These are phyloP conservation scores for Mucor irregularis DNA, from an alignment of 371 early-diverging fungal species.

Conservation along the genomic window DNA sequence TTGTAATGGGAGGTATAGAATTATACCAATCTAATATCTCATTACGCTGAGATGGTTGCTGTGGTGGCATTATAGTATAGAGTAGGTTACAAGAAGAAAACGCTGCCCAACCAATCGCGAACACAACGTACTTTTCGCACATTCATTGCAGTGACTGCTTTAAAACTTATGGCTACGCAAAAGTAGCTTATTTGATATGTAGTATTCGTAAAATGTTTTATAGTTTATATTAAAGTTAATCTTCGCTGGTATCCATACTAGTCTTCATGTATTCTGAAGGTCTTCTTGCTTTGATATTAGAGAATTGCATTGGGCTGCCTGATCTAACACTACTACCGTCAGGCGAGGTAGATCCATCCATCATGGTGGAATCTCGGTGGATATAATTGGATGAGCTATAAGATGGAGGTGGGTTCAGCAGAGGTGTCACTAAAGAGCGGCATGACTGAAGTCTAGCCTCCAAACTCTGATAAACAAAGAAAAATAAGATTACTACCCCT, in stretches of 20 bases:
- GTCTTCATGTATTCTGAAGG: slow-evolving; percentile 49
- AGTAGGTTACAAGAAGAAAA: not conserved
- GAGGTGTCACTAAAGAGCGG: slow-evolving; percentile 65
- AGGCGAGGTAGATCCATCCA: slow-evolving; percentile 36
- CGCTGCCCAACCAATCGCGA: not conserved
- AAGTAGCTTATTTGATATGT: no score
- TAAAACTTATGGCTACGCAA: no score
- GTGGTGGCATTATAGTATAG: slow-evolving; percentile 21
- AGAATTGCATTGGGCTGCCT: slow-evolving; percentile 39
- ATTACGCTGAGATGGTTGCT: slow-evolving; percentile 18
- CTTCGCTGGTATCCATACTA: slow-evolving; percentile 29
- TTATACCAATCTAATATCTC: slow-evolving; percentile 52
- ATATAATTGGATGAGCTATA: slow-evolving; percentile 43
- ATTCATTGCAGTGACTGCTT: not conserved
- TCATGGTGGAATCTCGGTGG: slow-evolving; percentile 23
- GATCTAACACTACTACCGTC: slow-evolving; percentile 31
- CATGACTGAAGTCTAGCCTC: slow-evolving; percentile 69
- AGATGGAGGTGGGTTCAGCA: slow-evolving; percentile 63
- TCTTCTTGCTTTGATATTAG: slow-evolving; percentile 48
- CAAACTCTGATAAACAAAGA: no score
- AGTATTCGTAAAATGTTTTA: no score
- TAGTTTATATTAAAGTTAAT: slow-evolving; percentile 15
- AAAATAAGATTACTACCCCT: no score
- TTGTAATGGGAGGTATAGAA: slow-evolving; percentile 66
- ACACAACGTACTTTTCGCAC: no score